Conservation (phyloP, 441 rosid genomes). For the Rhodomyrtus psidioides region DNA sequence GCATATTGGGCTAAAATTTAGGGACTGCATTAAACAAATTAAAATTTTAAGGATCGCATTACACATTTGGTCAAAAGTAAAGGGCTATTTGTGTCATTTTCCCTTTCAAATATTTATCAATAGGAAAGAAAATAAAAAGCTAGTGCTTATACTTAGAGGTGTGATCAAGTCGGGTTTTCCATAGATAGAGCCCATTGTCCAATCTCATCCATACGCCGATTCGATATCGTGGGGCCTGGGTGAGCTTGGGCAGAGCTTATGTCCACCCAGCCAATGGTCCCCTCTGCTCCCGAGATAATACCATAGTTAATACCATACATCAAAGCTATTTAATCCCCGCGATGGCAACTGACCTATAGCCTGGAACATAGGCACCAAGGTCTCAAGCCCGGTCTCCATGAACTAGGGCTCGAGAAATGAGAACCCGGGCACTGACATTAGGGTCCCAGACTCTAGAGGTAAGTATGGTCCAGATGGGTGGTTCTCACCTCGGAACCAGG, state of each 20-base stretch:
- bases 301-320: neutral
- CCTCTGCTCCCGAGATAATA: neutral
- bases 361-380: no score
- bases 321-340: no score
- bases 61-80: no score
- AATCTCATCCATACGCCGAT: neutral
- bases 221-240: neutral
- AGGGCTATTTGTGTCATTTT: no score
- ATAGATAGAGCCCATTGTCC: neutral
- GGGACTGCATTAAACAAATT: no score
- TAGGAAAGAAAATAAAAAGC: neutral
- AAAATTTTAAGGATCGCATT: no score
- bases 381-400: rapidly evolving
- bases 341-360: no score
- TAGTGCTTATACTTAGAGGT: neutral
- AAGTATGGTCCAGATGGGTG: no score
- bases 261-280: neutral
- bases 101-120: no score
- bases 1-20: no score
- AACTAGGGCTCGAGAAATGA: rapidly evolving
- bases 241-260: neutral
- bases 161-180: neutral
- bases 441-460: neutral
- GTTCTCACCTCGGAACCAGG: no score
- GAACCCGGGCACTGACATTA: rapidly evolving